These are phyloP conservation scores for Aristolochia contorta DNA, from an alignment of 164 flowering plant genomes.

Conservation along the genomic window DNA sequence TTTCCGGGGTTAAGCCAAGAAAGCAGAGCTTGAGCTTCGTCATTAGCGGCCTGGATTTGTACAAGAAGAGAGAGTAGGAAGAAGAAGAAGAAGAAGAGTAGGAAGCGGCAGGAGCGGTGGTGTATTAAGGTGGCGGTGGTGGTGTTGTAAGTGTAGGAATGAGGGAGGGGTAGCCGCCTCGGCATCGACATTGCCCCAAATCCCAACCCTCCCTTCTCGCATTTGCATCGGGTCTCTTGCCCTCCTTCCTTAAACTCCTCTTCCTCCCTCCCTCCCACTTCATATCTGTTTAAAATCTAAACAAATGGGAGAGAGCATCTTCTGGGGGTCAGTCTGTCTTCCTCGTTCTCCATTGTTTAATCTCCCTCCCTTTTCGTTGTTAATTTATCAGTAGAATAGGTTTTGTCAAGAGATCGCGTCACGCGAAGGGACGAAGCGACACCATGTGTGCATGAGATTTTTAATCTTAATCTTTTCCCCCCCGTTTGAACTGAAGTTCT, in stretches of 20 bases:
- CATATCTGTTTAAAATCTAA: too few species aligned
- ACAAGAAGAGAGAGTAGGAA: background rate
- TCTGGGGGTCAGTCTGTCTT: too few species aligned
- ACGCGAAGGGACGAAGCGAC: too few species aligned
- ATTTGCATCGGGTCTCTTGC: conserved; percentile 65
- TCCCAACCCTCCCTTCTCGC: conserved; percentile 38
- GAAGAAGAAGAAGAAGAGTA: conserved; percentile 5
- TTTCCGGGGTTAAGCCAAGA: conserved; percentile 39
- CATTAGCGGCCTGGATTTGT: conserved; percentile 14
- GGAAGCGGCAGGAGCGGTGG: conserved; percentile 2
- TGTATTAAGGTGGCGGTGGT: conserved; percentile 4
- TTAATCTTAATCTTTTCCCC: too few species aligned
- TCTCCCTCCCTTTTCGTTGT: too few species aligned
- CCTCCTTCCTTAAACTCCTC: conserved; percentile 8
- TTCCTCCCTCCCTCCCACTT: too few species aligned
- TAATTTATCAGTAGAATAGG: too few species aligned
- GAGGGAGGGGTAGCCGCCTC: conserved; percentile 22
- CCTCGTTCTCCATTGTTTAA: too few species aligned
- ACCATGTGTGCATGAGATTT: too few species aligned
- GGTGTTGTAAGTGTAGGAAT: conserved; percentile 5
- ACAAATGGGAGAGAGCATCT: too few species aligned
- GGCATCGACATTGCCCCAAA: conserved; percentile 51
- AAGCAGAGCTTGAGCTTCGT: conserved; percentile 32
- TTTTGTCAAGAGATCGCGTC: too few species aligned
- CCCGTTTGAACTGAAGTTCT: too few species aligned